Base-by-base conservation (phyloP, 129 eudicot genomes). In the Chrysanthemum makinoi region DNA sequence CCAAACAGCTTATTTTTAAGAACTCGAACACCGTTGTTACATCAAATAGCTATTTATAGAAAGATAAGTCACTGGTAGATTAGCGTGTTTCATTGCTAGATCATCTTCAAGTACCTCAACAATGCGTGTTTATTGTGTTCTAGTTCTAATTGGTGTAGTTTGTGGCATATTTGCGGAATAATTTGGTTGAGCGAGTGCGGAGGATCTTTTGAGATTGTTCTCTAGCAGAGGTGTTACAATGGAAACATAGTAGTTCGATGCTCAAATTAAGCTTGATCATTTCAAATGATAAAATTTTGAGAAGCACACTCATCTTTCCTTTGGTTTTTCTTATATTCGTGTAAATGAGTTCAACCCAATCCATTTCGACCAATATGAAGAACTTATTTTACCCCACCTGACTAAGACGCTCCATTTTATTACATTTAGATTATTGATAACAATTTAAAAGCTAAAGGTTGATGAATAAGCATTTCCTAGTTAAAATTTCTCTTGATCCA, bases 391-490 rank as follows among this genome's bases (percentile, higher is more conserved):
- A 64, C 13, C 20, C 13, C 16, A 43, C 18, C 3, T 12, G 10
- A 17, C 18, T 3, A 10, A 62, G 28, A 10, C 47, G 11, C 44
- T 39, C 11, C 47, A 15, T 62, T 15, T 28, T 62, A 3, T 11
- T 9, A 14, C 10, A 16, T 62, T 18, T 4, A 30, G 20, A 39
- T 64, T 65, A 10, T 46, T 44, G 55, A 43, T 43, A 39, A 65
- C 16, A 65, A 46, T 44, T 65, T 65, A 4, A 65, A 70, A 26
- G 72, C 60, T 15, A 24, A 18, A 39, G 5, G 51, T 69, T 69
- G 60, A 51, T 68, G 61, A 17, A 54, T 49, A 68, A 68, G 60
- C 73, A 51, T n/a, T 52, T 68, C 13, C 73, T 24, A 28, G 26
- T 44, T 18, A 12, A 43, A 9, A 8, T 20, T 20, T 9, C 4